Evolutionary conservation across 495 filamentous ascomycete genomes (phyloP).

Genomic region (Penicillium canescens): DNA sequence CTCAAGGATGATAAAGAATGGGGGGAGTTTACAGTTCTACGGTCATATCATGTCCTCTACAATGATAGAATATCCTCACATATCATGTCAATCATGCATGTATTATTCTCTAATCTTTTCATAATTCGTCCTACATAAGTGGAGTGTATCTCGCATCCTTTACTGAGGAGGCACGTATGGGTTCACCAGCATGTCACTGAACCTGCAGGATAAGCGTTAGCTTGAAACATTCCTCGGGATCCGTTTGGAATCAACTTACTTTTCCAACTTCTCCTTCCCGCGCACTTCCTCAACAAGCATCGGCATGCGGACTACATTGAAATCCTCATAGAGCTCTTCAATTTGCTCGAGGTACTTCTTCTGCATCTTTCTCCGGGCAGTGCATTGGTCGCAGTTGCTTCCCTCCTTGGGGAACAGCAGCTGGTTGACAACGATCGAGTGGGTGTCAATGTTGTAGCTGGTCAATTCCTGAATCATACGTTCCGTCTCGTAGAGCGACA

Average conservation of each 20-base stretch:
- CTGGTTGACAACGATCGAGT: conserved; percentile 98
- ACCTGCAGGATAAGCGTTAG: conserved; percentile 46
- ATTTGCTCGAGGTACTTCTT: conserved; percentile 99
- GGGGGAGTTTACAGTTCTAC: no score
- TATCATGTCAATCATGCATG: conserved; percentile 6
- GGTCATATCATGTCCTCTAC: neutral
- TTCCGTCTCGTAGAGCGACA: conserved; percentile 97
- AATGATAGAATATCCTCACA: neutral
- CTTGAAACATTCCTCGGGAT: conserved; percentile 4
- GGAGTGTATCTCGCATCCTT: conserved; percentile 20
- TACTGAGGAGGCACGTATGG: conserved; percentile 79
- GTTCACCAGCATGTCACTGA: conserved; percentile 89
- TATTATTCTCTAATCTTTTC: conserved; percentile 51
- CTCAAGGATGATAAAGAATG: no score
- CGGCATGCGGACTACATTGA: conserved; percentile 98
- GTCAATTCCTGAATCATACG: conserved; percentile 99
- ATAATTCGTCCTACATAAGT: conserved; percentile 42
- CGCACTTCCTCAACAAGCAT: conserved; percentile 92
- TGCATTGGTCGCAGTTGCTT: conserved; percentile 92
- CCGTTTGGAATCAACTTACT: conserved; percentile 43
- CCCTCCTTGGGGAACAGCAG: conserved; percentile 87
- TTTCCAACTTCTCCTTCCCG: conserved; percentile 90
- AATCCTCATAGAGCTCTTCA: conserved; percentile 97
- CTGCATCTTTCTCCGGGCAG: conserved; percentile 94
- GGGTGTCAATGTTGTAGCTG: conserved; percentile 91